Evolutionary conservation across 2,329 filamentous ascomycete genomes (phyloP).

Genomic region (Tolypocladium cylindrosporum): DNA sequence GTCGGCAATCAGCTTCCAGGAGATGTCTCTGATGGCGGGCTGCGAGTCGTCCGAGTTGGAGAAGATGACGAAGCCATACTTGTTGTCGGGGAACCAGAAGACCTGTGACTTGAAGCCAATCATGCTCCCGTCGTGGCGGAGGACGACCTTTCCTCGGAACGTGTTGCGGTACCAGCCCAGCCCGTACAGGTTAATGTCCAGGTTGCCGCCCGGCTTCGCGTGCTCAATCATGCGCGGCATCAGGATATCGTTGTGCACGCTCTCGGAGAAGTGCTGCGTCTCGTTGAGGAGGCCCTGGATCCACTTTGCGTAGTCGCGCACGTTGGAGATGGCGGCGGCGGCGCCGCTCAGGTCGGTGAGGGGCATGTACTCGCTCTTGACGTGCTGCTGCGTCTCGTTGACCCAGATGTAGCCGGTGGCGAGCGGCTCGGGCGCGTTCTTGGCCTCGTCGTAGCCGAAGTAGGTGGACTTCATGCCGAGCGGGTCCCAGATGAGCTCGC

Average conservation of each 20-base stretch:
- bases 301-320: constrained; percentile 42
- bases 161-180: constrained; percentile 18
- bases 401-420: constrained; percentile 33
- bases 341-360: constrained; percentile 25
- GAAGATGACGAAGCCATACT: constrained; percentile 21
- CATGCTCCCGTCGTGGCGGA: constrained; percentile 19
- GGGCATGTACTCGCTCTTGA: constrained; percentile 14
- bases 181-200: constrained; percentile 14
- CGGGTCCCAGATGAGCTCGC: constrained; percentile 29
- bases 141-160: constrained; percentile 16
- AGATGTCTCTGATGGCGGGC: constrained; percentile 15
- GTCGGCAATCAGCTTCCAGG: constrained; percentile 20
- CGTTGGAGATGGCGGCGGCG: constrained; percentile 33
- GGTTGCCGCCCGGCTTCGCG: not conserved
- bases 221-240: constrained; percentile 17
- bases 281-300: constrained; percentile 32
- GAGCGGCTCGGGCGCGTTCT: constrained; percentile 16
- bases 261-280: constrained; percentile 11
- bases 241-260: constrained; percentile 17
- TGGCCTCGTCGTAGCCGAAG: constrained; percentile 16
- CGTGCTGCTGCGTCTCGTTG: constrained; percentile 11
- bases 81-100: constrained; percentile 21
- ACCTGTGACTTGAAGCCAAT: constrained; percentile 16
- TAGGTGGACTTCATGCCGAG: constrained; percentile 36
- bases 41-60: constrained; percentile 31